A percentile compares a stretch with the other conserved stretches of the same genome.
Evolutionary conservation across 2,329 filamentous ascomycete genomes (phyloP).

Genomic region (Ophiocordyceps camponoti-saundersi): DNA sequence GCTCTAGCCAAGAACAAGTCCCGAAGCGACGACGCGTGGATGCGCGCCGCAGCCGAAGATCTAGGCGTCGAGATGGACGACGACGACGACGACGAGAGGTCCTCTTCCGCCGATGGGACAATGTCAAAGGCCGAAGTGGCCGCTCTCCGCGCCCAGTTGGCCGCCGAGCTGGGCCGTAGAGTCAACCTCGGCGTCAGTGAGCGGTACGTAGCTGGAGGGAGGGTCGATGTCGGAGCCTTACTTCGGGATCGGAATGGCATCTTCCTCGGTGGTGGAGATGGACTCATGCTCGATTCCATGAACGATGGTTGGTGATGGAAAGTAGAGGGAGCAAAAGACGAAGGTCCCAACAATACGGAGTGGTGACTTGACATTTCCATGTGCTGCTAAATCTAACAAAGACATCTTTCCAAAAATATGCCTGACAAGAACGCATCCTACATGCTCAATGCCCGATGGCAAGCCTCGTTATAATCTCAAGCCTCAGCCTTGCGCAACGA

Average conservation of each 20-base stretch:
- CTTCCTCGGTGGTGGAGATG: slow-evolving; percentile 25
- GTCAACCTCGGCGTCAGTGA: slow-evolving; percentile 83
- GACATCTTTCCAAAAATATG: background rate
- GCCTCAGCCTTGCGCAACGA: background rate
- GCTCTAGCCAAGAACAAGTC: slow-evolving; percentile 75
- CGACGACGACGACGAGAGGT: slow-evolving; percentile 63
- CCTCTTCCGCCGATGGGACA: slow-evolving; percentile 38
- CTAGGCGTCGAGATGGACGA: slow-evolving; percentile 87
- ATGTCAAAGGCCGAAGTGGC: slow-evolving; percentile 60
- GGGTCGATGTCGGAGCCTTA: slow-evolving; percentile 67
- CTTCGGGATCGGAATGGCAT: slow-evolving; percentile 39
- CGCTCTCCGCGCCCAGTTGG: slow-evolving; percentile 54
- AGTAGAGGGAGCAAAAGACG: background rate
- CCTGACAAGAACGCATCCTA: too few species aligned
- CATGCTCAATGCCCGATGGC: too few species aligned
- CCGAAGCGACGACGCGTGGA: slow-evolving; percentile 67
- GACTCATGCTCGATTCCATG: slow-evolving; percentile 12
- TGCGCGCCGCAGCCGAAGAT: slow-evolving; percentile 73
- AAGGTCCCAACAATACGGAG: too few species aligned
- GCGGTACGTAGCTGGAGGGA: slow-evolving; percentile 65
- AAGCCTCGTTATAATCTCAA: too few species aligned
- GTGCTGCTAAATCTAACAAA: too few species aligned
- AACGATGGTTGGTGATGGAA: background rate
- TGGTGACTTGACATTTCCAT: too few species aligned
- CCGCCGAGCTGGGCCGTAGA: slow-evolving; percentile 49